A percentile compares a stretch with the other conserved stretches of the same genome.
Conservation (phyloP, 2,329 filamentous ascomycete species). For the Parasarocladium wereldwijsianum region DNA sequence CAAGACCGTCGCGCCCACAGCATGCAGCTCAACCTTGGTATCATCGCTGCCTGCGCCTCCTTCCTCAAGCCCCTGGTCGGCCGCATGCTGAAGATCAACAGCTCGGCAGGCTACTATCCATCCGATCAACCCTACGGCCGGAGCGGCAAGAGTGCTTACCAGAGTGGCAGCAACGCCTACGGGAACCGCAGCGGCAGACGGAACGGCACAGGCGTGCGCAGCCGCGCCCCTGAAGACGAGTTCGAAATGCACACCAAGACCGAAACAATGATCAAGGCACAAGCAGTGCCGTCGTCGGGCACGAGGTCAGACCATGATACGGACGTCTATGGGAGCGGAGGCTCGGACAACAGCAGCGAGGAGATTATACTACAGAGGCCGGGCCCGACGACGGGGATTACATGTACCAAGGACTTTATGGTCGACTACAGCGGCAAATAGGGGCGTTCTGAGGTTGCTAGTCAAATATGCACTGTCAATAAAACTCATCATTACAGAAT, state of each 20-base stretch:
- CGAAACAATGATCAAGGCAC: not conserved
- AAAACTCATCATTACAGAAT: too few relatives aligned
- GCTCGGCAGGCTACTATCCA: conserved; percentile 6
- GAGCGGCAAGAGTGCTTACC: conserved; percentile 2
- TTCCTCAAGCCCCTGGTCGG: conserved; percentile 13
- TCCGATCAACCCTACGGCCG: conserved; percentile 1
- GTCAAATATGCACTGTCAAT: too few relatives aligned
- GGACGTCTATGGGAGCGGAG: not conserved
- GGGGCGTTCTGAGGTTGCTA: too few relatives aligned
- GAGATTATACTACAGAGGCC: conserved; percentile 3
- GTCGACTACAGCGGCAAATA: too few relatives aligned
- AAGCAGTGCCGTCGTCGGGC: not conserved
- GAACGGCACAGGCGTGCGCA: conserved; percentile 1
- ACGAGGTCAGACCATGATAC: not conserved
- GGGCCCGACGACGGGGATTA: not conserved
- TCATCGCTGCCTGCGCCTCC: conserved; percentile 13
- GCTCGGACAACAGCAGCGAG: conserved; percentile 1
- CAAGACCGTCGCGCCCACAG: conserved; percentile 5
- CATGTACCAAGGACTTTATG: not conserved
- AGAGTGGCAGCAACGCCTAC: not conserved
- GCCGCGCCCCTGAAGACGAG: too few relatives aligned
- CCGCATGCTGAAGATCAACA: conserved; percentile 9
- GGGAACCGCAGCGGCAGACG: not conserved
- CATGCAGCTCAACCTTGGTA: conserved; percentile 14
- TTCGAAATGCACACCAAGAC: conserved; percentile 5